These are phyloP conservation scores for Candida peoriensis DNA, from an alignment of 805 yeast species.

Conservation along the genomic window DNA sequence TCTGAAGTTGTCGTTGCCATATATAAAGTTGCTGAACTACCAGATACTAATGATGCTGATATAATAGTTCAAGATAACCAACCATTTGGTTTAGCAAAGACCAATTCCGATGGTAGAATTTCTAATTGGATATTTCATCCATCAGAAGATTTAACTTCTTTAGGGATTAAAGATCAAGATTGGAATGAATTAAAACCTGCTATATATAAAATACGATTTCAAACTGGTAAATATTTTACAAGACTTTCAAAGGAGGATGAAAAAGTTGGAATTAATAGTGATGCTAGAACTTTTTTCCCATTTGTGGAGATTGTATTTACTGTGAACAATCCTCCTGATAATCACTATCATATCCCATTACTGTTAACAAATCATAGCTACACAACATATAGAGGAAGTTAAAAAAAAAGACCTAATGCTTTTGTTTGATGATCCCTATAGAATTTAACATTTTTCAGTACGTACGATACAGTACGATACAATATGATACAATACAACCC, in stretches of 20 bases:
- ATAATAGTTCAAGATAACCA: slow-evolving; percentile 23
- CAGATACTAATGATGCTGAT: slow-evolving; percentile 18
- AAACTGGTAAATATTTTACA: slow-evolving; percentile 62
- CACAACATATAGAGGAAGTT: slow-evolving; percentile 78
- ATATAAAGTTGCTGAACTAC: slow-evolving; percentile 27
- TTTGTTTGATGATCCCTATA: not conserved
- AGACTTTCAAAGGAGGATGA: slow-evolving; percentile 15
- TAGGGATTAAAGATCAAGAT: slow-evolving; percentile 30
- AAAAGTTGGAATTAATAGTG: slow-evolving; percentile 21
- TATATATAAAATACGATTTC: slow-evolving; percentile 68
- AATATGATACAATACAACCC: too few species aligned
- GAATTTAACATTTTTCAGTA: not conserved
- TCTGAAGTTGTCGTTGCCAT: slow-evolving; percentile 64
- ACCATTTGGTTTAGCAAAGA: slow-evolving; percentile 63
- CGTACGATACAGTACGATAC: not conserved
- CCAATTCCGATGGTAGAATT: slow-evolving; percentile 81
- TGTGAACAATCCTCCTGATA: slow-evolving; percentile 60
- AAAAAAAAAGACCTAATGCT: too few species aligned
- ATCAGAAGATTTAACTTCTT: slow-evolving; percentile 11
- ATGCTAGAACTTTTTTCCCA: slow-evolving; percentile 70
- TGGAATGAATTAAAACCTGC: slow-evolving; percentile 57
- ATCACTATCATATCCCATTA: slow-evolving; percentile 88
- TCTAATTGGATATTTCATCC: slow-evolving; percentile 57
- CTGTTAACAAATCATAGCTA: slow-evolving; percentile 81
- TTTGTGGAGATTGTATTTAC: slow-evolving; percentile 76